phyloP scores from a whole-genome alignment of 2,329 filamentous ascomycete species.

The Beauveria varroae region DNA sequence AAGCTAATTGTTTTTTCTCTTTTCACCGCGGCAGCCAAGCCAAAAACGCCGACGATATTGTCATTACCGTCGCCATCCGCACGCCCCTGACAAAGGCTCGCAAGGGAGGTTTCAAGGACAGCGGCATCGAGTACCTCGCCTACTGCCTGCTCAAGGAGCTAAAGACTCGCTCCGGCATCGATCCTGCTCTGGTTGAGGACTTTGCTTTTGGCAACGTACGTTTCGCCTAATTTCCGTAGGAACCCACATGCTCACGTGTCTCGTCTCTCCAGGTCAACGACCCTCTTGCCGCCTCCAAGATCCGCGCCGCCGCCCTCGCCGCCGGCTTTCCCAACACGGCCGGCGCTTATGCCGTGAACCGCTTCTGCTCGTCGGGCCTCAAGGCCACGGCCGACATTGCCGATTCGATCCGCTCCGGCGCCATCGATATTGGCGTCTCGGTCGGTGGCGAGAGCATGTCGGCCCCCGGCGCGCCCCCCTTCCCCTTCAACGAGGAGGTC shows the following conservation, averaged over 20 bases:
- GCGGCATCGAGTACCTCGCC: slow-evolving; percentile 76
- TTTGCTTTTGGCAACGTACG: slow-evolving; percentile 86
- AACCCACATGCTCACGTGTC: slow-evolving; percentile 1
- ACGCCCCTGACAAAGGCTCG: slow-evolving; percentile 81
- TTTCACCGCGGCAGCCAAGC: slow-evolving; percentile 52
- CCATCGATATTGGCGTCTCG: slow-evolving; percentile 82
- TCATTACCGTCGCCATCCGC: slow-evolving; percentile 87
- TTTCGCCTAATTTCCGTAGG: slow-evolving; percentile 4
- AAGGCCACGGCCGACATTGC: slow-evolving; percentile 95
- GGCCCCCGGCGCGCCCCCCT: slow-evolving; percentile 59
- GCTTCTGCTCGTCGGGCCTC: slow-evolving; percentile 95
- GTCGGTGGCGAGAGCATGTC: slow-evolving; percentile 89
- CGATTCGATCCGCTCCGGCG: slow-evolving; percentile 70
- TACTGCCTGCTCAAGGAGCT: slow-evolving; percentile 77
- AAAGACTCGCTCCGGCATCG: slow-evolving; percentile 63
- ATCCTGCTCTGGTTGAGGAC: slow-evolving; percentile 78
- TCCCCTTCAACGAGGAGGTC: slow-evolving; percentile 73
- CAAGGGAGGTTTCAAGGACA: slow-evolving; percentile 96
- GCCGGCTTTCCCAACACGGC: slow-evolving; percentile 92
- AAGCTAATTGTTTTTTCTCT: slow-evolving; percentile 4
- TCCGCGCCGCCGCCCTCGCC: slow-evolving; percentile 79
- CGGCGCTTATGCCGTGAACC: slow-evolving; percentile 74
- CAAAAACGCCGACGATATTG: slow-evolving; percentile 92
- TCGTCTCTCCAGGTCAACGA: slow-evolving; percentile 59
- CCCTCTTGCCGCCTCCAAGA: slow-evolving; percentile 79